Evolutionary conservation across 306 rosid species (phyloP).

Genomic region (Glycine tomentella): DNA sequence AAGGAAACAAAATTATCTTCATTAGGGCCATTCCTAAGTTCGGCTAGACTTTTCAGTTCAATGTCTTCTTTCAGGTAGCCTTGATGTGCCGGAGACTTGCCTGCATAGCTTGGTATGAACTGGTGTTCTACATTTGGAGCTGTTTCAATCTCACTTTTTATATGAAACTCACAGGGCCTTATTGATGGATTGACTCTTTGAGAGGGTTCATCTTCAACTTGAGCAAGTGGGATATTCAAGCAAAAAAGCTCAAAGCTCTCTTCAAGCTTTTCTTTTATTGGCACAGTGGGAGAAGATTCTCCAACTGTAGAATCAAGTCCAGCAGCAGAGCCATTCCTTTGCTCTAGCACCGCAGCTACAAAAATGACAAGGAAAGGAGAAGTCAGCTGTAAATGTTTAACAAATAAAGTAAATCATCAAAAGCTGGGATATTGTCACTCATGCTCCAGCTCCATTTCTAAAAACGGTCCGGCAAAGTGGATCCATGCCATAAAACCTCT

Average conservation of each 20-base stretch:
- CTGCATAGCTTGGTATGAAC: conserved; percentile 67
- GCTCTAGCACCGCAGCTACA: conserved; percentile 69
- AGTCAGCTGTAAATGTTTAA: conserved; percentile 34
- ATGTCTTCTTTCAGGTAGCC: conserved; percentile 57
- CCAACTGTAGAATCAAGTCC: conserved; percentile 83
- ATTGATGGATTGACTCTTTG: conserved; percentile 52
- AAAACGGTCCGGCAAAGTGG: conserved; percentile 12
- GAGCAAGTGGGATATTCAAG: conserved; percentile 61
- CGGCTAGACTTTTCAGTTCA: conserved; percentile 62
- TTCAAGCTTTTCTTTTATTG: conserved; percentile 62
- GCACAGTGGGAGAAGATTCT: conserved; percentile 78
- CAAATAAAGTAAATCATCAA: background rate
- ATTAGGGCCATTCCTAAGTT: conserved; percentile 61
- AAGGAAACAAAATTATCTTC: conserved; percentile 76
- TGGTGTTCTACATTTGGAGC: conserved; percentile 73
- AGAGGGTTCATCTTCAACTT: conserved; percentile 60
- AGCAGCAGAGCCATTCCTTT: conserved; percentile 65
- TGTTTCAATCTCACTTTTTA: conserved; percentile 61
- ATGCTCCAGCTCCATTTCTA: conserved; percentile 6
- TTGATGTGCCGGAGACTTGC: conserved; percentile 57
- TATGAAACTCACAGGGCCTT: conserved; percentile 55
- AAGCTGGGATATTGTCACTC: background rate
- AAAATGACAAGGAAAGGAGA: conserved; percentile 36
- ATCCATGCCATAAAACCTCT: background rate
- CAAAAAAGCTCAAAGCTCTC: conserved; percentile 64